These are phyloP conservation scores for Oemleria cerasiformis DNA, from an alignment of 306 rosid species.

Conservation along the genomic window DNA sequence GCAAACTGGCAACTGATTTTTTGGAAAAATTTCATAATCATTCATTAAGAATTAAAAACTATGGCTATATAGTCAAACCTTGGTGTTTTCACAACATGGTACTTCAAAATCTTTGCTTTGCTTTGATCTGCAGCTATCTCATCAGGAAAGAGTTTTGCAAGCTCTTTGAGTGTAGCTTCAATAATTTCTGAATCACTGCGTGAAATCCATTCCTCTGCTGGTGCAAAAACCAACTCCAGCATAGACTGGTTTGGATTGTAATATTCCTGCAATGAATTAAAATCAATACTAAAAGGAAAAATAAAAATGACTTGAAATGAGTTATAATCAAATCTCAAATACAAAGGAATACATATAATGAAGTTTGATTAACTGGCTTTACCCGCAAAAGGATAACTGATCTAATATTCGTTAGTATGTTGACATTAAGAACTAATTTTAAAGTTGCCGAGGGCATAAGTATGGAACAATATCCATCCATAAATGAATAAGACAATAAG, in stretches of 20 bases:
- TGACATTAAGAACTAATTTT: background rate
- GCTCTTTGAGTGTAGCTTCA: conserved; percentile 88
- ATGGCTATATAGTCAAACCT: conserved; percentile 48
- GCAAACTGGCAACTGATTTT: background rate
- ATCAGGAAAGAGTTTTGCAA: conserved; percentile 92
- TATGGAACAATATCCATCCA: too few relatives aligned
- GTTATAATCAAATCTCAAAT: too few relatives aligned
- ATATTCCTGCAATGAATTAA: conserved; percentile 62
- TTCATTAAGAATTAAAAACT: conserved; percentile 13
- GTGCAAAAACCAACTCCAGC: conserved; percentile 98
- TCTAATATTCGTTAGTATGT: background rate
- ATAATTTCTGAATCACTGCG: conserved; percentile 80
- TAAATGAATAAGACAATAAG: too few relatives aligned
- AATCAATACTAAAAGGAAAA: background rate
- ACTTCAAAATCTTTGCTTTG: conserved; percentile 91
- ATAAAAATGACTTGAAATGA: background rate
- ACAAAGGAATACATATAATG: too few relatives aligned
- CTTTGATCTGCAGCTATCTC: conserved; percentile 90
- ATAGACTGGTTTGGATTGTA: conserved; percentile 83
- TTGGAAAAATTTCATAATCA: too few relatives aligned
- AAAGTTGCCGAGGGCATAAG: too few relatives aligned
- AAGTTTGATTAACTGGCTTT: too few relatives aligned
- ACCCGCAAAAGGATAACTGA: too few relatives aligned
- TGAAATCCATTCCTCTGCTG: conserved; percentile 95
- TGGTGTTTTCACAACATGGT: conserved; percentile 93